Evolutionary conservation across 2,329 filamentous ascomycete species (phyloP), one percentile per base, ranked within the genome.

Genomic region (Ophiostoma ips): DNA sequence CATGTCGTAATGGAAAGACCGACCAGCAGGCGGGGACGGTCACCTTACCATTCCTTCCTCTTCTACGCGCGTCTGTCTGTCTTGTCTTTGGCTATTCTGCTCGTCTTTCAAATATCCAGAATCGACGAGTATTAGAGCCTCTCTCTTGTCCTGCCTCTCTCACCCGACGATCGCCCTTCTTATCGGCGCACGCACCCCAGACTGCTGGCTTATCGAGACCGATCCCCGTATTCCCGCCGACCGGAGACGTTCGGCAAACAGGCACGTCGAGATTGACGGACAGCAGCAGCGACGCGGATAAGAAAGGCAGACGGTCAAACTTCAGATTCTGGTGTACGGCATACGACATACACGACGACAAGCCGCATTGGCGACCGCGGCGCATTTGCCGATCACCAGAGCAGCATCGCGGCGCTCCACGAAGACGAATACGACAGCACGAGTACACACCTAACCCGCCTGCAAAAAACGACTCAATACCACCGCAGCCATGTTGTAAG

Each of bases 401-500:
- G 24, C 24, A 28, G 24, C 24, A 28, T 28, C 24, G 24, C 24
- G 8, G 24, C 4, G 24, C 24, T 28, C 24, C 24, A 8, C 5
- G n/a, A n/a, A n/a, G n/a, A n/a, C n/a, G n/a, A n/a, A n/a, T n/a
- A n/a, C n/a, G n/a, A n/a, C n/a, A n/a, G n/a, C n/a, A n/a, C n/a
- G n/a, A n/a, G n/a, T n/a, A n/a, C n/a, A n/a, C n/a, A n/a, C n/a
- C n/a, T n/a, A n/a, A n/a, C n/a, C n/a, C n/a, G n/a, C n/a, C n/a
- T n/a, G n/a, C n/a, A n/a, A n/a, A n/a, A n/a, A n/a, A n/a, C n/a
- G n/a, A n/a, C n/a, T n/a, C n/a, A n/a, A n/a, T n/a, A 30, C 44
- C 10, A 35, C 34, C 48, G 47, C 51, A 51, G 24, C 48, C 52
- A 55, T 55, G 54, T 55, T 55, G 54, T 55, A 43, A 45, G 52